Conservation (phyloP, 2,329 filamentous ascomycete species). For the Bipolaris bicolor region DNA sequence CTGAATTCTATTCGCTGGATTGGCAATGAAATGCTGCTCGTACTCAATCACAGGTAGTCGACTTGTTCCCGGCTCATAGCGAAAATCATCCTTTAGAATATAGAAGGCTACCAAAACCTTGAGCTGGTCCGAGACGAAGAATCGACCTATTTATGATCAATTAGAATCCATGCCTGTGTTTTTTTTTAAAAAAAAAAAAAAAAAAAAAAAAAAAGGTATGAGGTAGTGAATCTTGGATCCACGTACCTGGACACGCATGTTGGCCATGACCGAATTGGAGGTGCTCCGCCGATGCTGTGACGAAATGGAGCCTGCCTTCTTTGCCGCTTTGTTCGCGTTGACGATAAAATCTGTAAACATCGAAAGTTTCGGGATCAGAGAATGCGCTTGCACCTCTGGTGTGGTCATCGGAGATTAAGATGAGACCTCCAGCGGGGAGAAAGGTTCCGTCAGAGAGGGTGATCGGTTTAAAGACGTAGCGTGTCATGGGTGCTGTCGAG, state of each 20-base stretch:
- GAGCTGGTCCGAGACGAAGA: not conserved
- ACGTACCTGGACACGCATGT: not conserved
- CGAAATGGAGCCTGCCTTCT: not conserved
- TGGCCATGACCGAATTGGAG: not conserved
- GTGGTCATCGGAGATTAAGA: not conserved
- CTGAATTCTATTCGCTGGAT: not conserved
- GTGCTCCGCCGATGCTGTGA: not conserved
- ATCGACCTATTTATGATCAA: not conserved
- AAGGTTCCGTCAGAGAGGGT: not conserved
- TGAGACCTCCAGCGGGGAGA: not conserved
- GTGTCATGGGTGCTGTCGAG: not conserved
- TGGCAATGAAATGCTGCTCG: not conserved
- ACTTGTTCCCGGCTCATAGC: not conserved
- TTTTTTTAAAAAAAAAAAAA: too few species aligned
- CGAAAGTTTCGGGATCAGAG: not conserved
- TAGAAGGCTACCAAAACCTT: not conserved
- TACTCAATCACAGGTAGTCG: not conserved
- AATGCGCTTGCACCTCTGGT: not conserved
- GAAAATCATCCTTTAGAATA: not conserved
- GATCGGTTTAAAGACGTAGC: not conserved
- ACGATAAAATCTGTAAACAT: not conserved
- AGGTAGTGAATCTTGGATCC: too few species aligned
- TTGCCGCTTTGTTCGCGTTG: not conserved
- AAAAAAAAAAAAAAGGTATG: too few species aligned
- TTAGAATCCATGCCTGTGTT: too few species aligned